Evolutionary conservation across 2,329 filamentous ascomycete species (phyloP).

Genomic region (Tolypocladium guangdongense): DNA sequence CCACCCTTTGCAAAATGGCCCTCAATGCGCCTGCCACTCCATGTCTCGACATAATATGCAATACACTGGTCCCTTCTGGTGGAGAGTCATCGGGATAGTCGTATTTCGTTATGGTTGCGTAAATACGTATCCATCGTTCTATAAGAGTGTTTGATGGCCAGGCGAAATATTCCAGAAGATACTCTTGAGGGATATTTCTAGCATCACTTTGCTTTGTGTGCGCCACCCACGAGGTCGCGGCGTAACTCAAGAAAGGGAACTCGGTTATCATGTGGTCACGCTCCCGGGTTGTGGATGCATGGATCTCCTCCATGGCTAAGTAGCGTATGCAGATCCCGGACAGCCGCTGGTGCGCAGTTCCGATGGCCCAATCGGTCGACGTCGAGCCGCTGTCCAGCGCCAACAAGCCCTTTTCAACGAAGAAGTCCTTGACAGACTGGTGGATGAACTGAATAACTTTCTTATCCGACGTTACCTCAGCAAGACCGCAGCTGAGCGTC

Average conservation of each 20-base stretch:
- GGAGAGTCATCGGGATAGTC: background rate
- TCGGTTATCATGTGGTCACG: background rate
- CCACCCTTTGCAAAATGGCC: background rate
- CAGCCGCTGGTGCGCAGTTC: slow-evolving; percentile 9
- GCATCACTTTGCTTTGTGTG: slow-evolving; percentile 1
- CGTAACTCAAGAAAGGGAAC: slow-evolving; percentile 1
- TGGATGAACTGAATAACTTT: slow-evolving; percentile 21
- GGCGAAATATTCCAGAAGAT: background rate
- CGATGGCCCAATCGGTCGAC: background rate
- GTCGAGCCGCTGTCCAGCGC: background rate
- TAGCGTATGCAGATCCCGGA: slow-evolving; percentile 15
- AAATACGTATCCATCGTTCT: background rate
- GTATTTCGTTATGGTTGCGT: background rate
- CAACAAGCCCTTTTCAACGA: slow-evolving; percentile 10
- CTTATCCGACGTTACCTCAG: slow-evolving; percentile 6
- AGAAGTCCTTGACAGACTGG: slow-evolving; percentile 21
- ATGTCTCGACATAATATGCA: background rate
- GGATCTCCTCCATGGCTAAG: slow-evolving; percentile 11
- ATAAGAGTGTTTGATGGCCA: background rate
- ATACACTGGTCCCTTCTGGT: background rate
- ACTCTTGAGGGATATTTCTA: background rate
- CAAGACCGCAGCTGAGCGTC: slow-evolving; percentile 18
- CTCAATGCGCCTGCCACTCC: background rate
- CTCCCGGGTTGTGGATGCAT: background rate
- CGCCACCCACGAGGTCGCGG: slow-evolving; percentile 1